A percentile compares a stretch with the other conserved stretches of the same genome.
These are phyloP conservation scores for Boletus albobrunnescens DNA, from an alignment of 1,284 basidiomycete genomes.

Conservation along the genomic window DNA sequence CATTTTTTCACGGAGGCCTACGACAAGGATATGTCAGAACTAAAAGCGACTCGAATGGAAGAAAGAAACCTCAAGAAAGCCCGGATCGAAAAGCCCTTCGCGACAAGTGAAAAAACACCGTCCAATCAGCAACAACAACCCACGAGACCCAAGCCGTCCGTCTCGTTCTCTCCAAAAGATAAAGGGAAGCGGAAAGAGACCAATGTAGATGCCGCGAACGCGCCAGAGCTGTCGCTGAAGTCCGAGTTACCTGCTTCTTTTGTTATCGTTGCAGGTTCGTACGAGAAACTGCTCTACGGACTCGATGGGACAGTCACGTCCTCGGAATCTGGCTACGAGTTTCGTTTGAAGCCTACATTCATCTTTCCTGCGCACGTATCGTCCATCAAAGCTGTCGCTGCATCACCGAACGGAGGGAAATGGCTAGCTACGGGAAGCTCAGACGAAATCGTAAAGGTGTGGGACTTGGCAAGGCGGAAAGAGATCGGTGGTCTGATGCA, in stretches of 20 bases:
- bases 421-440: constrained; percentile 94
- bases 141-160: constrained; percentile 1
- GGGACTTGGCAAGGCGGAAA: constrained; percentile 87
- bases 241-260: constrained; percentile 55
- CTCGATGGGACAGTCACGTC: constrained; percentile 63
- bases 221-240: neutral
- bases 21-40: constrained; percentile 20
- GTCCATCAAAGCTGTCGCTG: constrained; percentile 85
- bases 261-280: constrained; percentile 86
- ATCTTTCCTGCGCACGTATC: constrained; percentile 96
- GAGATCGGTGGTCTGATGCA: constrained; percentile 93
- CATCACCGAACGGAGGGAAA: constrained; percentile 83
- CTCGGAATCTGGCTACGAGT: constrained; percentile 35
- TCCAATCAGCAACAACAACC: constrained; percentile 1
- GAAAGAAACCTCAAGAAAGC: constrained; percentile 25
- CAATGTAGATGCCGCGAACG: neutral
- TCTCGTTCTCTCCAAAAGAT: constrained; percentile 16
- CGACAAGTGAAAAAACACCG: constrained; percentile 1
- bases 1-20: neutral
- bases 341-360: constrained; percentile 78
- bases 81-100: constrained; percentile 18
- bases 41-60: constrained; percentile 14
- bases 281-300: constrained; percentile 94
- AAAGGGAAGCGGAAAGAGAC: constrained; percentile 24
- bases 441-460: constrained; percentile 96